Evolutionary conservation across 176 grass and related monocot species (phyloP).

Genomic region (Triticum monococcum): DNA sequence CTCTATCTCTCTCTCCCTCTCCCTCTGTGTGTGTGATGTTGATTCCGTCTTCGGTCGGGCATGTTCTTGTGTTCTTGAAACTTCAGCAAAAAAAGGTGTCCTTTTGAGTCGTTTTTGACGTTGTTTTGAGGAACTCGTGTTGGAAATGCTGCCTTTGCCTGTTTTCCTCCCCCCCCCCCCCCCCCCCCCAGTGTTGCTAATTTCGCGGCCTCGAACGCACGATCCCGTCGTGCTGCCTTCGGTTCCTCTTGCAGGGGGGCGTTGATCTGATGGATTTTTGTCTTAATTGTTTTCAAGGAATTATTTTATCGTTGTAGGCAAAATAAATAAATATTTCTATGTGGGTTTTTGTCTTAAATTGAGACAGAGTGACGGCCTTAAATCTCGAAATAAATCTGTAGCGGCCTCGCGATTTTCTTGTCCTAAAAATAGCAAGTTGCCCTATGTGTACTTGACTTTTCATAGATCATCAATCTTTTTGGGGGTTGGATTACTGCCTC

Average conservation of each 20-base stretch:
- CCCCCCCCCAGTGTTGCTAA: background rate
- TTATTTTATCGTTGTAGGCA: background rate
- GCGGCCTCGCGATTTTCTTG: background rate
- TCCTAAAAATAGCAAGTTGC: background rate
- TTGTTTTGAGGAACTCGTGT: conserved; percentile 4
- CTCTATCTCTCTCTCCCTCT: background rate
- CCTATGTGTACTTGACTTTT: background rate
- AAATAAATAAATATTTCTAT: background rate
- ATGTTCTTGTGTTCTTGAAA: conserved; percentile 23
- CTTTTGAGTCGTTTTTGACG: background rate
- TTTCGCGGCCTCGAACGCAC: conserved; percentile 8
- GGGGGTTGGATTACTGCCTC: background rate
- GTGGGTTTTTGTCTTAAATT: background rate
- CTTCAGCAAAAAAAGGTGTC: background rate
- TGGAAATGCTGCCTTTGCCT: conserved; percentile 16
- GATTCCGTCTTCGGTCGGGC: background rate
- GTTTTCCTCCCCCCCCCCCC: background rate
- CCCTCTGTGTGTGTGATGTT: background rate
- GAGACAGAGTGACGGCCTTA: background rate
- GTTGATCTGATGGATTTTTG: background rate
- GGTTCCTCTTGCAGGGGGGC: conserved; percentile 3
- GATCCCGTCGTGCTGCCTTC: conserved; percentile 10
- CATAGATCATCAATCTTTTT: background rate
- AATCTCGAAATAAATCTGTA: background rate
- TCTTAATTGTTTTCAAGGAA: background rate